phyloP scores from a whole-genome alignment of 345 rosid species.

The Linum tenue region DNA sequence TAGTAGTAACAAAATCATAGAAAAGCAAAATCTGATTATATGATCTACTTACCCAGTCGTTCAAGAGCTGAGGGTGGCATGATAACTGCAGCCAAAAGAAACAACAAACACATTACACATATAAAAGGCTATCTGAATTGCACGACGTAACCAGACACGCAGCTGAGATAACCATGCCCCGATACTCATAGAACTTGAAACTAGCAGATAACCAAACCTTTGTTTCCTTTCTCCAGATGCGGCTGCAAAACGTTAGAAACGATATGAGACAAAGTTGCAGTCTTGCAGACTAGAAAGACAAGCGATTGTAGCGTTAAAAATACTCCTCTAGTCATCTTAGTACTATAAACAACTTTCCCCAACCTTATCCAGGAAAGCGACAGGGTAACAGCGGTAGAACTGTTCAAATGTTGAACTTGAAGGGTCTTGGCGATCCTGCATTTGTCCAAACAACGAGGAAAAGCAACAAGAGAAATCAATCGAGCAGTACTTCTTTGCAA shows the following conservation, averaged over 20 bases:
- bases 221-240: slow-evolving; percentile 62
- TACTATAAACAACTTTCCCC: background rate
- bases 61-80: slow-evolving; percentile 74
- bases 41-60: slow-evolving; percentile 42
- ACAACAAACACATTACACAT: slow-evolving; percentile 2
- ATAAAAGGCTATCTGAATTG: background rate
- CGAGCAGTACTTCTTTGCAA: background rate
- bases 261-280: slow-evolving; percentile 3
- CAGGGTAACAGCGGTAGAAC: slow-evolving; percentile 53
- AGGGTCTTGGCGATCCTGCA: slow-evolving; percentile 27
- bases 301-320: background rate
- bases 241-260: slow-evolving; percentile 29
- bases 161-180: background rate
- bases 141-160: background rate
- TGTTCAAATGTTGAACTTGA: slow-evolving; percentile 33
- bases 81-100: slow-evolving; percentile 35
- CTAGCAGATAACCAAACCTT: slow-evolving; percentile 28
- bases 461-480: background rate
- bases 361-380: slow-evolving; percentile 58
- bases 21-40: background rate
- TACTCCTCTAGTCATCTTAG: background rate
- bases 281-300: background rate
- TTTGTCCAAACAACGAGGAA: slow-evolving; percentile 6
- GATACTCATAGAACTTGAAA: background rate
- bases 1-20: background rate